These are phyloP conservation scores for Neostapfia colusana DNA, from an alignment of 176 grass and related monocot genomes.

Conservation along the genomic window DNA sequence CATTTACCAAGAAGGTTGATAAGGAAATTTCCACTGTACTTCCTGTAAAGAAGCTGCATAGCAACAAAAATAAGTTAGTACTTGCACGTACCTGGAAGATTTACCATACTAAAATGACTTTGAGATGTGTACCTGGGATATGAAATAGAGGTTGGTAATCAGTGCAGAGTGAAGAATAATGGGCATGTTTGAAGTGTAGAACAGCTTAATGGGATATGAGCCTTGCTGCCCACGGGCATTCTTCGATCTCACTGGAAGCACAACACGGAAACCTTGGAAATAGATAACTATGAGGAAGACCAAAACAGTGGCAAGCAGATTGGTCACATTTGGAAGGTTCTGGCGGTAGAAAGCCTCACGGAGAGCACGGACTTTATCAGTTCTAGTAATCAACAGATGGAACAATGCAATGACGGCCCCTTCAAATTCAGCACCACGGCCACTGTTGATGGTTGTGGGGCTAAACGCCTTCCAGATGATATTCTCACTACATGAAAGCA, in stretches of 20 bases:
- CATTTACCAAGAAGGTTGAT: slow-evolving; percentile 86
- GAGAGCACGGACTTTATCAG: slow-evolving; percentile 80
- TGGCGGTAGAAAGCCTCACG: slow-evolving; percentile 91
- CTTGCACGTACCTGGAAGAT: neutral
- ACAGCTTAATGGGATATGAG: slow-evolving; percentile 96
- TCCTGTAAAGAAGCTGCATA: slow-evolving; percentile 82
- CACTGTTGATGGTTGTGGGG: slow-evolving; percentile 92
- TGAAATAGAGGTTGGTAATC: slow-evolving; percentile 95
- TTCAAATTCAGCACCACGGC: slow-evolving; percentile 92
- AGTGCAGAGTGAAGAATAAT: slow-evolving; percentile 94
- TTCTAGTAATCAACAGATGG: slow-evolving; percentile 90
- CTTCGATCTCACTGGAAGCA: slow-evolving; percentile 91
- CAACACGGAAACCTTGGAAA: slow-evolving; percentile 96
- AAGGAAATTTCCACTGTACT: slow-evolving; percentile 87
- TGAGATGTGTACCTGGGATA: slow-evolving; percentile 63
- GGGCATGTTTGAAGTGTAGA: slow-evolving; percentile 97
- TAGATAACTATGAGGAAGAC: slow-evolving; percentile 96
- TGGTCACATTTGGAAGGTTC: slow-evolving; percentile 97
- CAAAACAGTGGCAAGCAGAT: slow-evolving; percentile 85
- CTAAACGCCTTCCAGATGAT: slow-evolving; percentile 99
- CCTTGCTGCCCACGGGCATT: slow-evolving; percentile 95
- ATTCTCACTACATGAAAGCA: slow-evolving; percentile 64
- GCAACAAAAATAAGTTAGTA: slow-evolving; percentile 35
- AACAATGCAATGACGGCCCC: slow-evolving; percentile 93
- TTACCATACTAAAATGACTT: neutral